Conservation (phyloP, 768 basidiomycete species). For the Lactarius hatsudake region DNA sequence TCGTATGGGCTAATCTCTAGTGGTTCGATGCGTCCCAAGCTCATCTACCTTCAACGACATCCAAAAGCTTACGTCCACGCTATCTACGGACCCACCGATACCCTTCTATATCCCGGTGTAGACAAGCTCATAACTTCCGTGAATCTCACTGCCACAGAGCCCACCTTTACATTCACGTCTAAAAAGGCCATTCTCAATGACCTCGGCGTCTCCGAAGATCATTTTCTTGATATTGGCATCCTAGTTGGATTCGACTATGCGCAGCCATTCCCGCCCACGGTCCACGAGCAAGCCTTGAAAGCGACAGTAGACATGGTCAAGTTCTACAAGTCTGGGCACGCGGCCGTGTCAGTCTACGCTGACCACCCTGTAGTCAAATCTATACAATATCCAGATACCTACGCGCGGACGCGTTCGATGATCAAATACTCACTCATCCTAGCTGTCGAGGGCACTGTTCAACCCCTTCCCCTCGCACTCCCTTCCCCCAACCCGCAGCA, state of each 20-base stretch:
- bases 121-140: constrained; percentile 89
- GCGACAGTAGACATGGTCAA: constrained; percentile 90
- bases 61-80: constrained; percentile 92
- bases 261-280: constrained; percentile 75
- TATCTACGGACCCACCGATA: constrained; percentile 87
- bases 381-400: constrained; percentile 79
- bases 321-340: constrained; percentile 86
- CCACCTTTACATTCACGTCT: constrained; percentile 80
- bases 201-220: constrained; percentile 72
- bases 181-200: constrained; percentile 72
- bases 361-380: constrained; percentile 83
- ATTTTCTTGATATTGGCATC: constrained; percentile 92
- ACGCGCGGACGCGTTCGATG: constrained; percentile 86
- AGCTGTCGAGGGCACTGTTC: constrained; percentile 78
- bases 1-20: constrained; percentile 4
- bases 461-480: constrained; percentile 76
- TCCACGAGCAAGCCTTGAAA: constrained; percentile 78
- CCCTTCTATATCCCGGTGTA: constrained; percentile 81
- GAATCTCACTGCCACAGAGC: constrained; percentile 64
- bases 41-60: constrained; percentile 94
- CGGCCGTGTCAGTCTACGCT: constrained; percentile 69
- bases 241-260: constrained; percentile 87
- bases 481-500: constrained; percentile 47
- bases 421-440: constrained; percentile 90
- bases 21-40: constrained; percentile 42